Conservation (phyloP, 208 protist genomes). For the Trypanosoma mega region DNA sequence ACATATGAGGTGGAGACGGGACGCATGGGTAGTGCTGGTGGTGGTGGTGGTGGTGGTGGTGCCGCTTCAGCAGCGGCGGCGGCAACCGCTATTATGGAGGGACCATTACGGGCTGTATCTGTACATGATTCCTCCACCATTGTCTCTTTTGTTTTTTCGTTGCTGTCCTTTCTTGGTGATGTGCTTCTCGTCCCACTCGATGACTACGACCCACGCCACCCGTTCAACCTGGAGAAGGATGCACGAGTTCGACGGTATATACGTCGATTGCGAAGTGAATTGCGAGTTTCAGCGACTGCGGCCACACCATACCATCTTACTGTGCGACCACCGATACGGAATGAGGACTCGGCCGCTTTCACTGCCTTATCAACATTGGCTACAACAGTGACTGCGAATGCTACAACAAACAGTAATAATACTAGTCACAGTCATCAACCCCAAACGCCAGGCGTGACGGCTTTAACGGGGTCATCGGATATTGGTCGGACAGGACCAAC, state of each 20-base stretch:
- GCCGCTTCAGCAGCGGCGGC: neutral
- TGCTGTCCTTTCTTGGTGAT: constrained; percentile 64
- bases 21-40: neutral
- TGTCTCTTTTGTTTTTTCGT: constrained; percentile 56
- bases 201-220: constrained; percentile 69
- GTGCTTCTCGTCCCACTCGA: constrained; percentile 75
- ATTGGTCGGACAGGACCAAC: too few relatives aligned
- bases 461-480: too few relatives aligned
- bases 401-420: too few relatives aligned
- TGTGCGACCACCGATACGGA: too few relatives aligned
- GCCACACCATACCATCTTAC: neutral
- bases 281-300: constrained; percentile 30
- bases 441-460: too few relatives aligned
- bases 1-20: too few relatives aligned
- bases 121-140: constrained; percentile 59
- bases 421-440: too few relatives aligned
- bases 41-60: neutral
- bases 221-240: constrained; percentile 64
- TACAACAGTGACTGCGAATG: too few relatives aligned
- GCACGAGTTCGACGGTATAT: constrained; percentile 42
- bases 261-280: constrained; percentile 31
- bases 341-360: too few relatives aligned
- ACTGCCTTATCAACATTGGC: too few relatives aligned
- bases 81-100: neutral
- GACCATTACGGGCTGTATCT: constrained; percentile 42